phyloP scores from a whole-genome alignment of 441 rosid genomes.

The Sinapis alba region DNA sequence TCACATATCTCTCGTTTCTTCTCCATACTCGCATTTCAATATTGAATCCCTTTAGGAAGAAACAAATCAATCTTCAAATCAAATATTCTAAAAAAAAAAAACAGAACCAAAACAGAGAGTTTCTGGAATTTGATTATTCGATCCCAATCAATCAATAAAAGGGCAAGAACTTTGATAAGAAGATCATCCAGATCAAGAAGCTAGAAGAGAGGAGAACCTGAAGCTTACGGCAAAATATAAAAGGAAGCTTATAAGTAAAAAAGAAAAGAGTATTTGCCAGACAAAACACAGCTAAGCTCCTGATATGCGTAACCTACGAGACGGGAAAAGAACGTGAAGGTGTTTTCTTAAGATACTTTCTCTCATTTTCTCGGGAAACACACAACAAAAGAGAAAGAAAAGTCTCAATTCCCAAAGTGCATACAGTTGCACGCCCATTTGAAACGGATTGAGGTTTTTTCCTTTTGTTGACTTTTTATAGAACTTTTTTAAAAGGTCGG shows the following conservation, averaged over 20 bases:
- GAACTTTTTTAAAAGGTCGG: conserved; percentile 21
- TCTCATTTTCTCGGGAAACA: conserved; percentile 37
- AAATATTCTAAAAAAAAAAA: background rate
- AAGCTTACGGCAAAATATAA: conserved; percentile 1
- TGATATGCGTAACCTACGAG: conserved; percentile 46
- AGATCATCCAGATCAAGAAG: background rate
- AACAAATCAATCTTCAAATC: background rate
- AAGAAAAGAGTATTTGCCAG: conserved; percentile 5
- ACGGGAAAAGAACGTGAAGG: conserved; percentile 48
- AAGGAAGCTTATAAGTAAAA: background rate
- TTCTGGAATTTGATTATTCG: background rate
- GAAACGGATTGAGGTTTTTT: conserved; percentile 15
- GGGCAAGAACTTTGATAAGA: background rate
- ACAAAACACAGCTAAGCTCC: conserved; percentile 36
- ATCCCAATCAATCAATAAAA: background rate
- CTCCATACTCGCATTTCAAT: conserved; percentile 55
- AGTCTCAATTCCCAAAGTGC: conserved; percentile 16
- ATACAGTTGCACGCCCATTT: background rate
- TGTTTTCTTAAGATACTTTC: conserved; percentile 27
- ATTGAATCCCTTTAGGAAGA: background rate
- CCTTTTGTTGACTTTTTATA: conserved; percentile 8
- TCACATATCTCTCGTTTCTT: conserved; percentile 53
- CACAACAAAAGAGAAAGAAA: background rate
- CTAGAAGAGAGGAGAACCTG: conserved; percentile 3
- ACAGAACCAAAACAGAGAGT: background rate